phyloP scores from a whole-genome alignment of 2,329 filamentous ascomycete species.

The Emericellopsis cladophorae region DNA sequence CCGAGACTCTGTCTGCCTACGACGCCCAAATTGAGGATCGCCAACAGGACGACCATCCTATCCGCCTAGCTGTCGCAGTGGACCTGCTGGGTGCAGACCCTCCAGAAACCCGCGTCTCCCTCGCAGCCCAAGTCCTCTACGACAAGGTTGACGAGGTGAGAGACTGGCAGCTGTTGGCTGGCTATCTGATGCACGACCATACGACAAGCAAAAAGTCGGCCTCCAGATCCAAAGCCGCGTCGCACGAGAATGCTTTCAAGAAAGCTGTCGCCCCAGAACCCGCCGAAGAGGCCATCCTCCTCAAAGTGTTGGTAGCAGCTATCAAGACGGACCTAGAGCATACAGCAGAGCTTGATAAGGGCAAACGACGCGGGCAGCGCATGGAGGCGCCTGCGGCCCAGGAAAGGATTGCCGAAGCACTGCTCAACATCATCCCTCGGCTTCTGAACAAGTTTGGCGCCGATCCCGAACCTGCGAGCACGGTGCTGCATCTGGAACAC shows the following conservation, averaged over 20 bases:
- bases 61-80: conserved; percentile 35
- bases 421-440: conserved; percentile 69
- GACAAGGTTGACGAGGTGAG: conserved; percentile 69
- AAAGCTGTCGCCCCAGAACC: conserved; percentile 60
- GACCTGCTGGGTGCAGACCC: conserved; percentile 49
- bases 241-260: conserved; percentile 50
- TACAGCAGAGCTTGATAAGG: conserved; percentile 50
- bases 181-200: conserved; percentile 88
- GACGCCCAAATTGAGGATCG: conserved; percentile 56
- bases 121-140: conserved; percentile 77
- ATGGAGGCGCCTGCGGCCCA: conserved; percentile 57
- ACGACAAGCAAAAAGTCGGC: conserved; percentile 48
- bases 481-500: conserved; percentile 76
- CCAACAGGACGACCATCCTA: conserved; percentile 27
- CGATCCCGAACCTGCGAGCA: conserved; percentile 72
- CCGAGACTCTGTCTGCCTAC: conserved; percentile 71
- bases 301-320: conserved; percentile 76
- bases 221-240: conserved; percentile 37
- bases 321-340: conserved; percentile 64
- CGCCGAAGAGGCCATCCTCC: conserved; percentile 69
- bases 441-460: conserved; percentile 89
- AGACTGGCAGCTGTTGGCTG: conserved; percentile 79
- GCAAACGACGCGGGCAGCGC: conserved; percentile 43
- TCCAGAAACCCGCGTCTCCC: conserved; percentile 69
- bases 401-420: conserved; percentile 64